A percentile compares a stretch with the other conserved stretches of the same genome.
Evolutionary conservation across 768 basidiomycete species (phyloP).

Genomic region (Russula griseocarnosa): DNA sequence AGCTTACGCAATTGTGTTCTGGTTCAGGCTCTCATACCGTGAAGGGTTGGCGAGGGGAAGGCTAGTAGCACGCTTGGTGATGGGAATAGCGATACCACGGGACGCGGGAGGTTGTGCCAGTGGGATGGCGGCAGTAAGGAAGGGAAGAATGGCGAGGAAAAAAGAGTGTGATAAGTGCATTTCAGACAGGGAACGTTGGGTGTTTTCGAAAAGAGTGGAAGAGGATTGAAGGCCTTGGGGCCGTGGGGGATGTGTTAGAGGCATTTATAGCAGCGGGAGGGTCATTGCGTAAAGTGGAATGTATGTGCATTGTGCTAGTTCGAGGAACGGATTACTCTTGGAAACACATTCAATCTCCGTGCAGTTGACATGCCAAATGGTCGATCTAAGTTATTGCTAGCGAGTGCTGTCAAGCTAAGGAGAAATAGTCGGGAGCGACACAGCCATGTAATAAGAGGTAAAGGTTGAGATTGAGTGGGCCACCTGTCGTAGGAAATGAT

Average conservation of each 20-base stretch:
- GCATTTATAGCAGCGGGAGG: not conserved
- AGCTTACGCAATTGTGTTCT: not conserved
- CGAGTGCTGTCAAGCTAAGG: too few species aligned
- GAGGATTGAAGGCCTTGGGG: not conserved
- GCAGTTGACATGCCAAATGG: too few species aligned
- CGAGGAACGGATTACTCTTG: too few species aligned
- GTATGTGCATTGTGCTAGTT: not conserved
- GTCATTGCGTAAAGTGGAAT: not conserved
- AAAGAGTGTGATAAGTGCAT: slow-evolving; percentile 7
- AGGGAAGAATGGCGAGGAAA: not conserved
- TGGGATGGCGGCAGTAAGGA: not conserved
- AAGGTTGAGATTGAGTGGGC: too few species aligned
- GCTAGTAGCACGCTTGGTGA: not conserved
- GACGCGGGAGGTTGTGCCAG: not conserved
- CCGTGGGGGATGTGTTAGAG: not conserved
- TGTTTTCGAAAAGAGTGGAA: not conserved
- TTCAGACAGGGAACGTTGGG: not conserved
- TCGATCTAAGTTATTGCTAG: too few species aligned
- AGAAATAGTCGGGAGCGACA: too few species aligned
- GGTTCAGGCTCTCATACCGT: too few species aligned
- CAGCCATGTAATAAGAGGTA: too few species aligned
- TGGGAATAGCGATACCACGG: not conserved
- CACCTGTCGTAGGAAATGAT: too few species aligned
- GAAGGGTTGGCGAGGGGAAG: not conserved
- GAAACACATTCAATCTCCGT: not conserved